phyloP scores from a whole-genome alignment of 2,329 filamentous ascomycete genomes.

The Fusarium mangiferae region DNA sequence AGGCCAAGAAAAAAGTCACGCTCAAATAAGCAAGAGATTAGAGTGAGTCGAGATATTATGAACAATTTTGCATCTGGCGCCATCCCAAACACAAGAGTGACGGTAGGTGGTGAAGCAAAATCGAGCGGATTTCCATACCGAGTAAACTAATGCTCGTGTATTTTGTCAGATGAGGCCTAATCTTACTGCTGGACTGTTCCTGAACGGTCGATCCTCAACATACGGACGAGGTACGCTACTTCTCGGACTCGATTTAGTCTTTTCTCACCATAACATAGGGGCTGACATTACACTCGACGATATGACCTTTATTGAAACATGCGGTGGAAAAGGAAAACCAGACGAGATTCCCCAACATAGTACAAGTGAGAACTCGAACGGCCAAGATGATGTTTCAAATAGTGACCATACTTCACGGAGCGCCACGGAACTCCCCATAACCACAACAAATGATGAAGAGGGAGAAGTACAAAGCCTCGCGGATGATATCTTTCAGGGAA shows the following conservation, averaged over 20 bases:
- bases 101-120: constrained; percentile 37
- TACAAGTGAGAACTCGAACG: neutral
- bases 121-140: neutral
- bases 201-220: constrained; percentile 46
- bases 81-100: constrained; percentile 55
- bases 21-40: constrained; percentile 44
- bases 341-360: neutral
- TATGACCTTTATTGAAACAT: constrained; percentile 55
- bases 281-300: constrained; percentile 64
- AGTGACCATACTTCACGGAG: neutral
- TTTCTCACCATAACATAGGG: constrained; percentile 46
- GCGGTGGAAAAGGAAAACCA: constrained; percentile 20
- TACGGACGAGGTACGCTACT: constrained; percentile 31
- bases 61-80: constrained; percentile 65
- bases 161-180: constrained; percentile 47
- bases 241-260: neutral
- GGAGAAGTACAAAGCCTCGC: neutral
- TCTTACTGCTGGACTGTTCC: constrained; percentile 48
- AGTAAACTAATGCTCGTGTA: neutral
- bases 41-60: constrained; percentile 60
- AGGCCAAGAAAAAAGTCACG: constrained; percentile 6
- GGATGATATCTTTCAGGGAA: neutral
- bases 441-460: neutral
- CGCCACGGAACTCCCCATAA: neutral
- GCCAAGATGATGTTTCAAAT: neutral